These are phyloP conservation scores for Hyphodiscus hymeniophilus DNA, from an alignment of 495 filamentous ascomycete genomes.

Conservation along the genomic window DNA sequence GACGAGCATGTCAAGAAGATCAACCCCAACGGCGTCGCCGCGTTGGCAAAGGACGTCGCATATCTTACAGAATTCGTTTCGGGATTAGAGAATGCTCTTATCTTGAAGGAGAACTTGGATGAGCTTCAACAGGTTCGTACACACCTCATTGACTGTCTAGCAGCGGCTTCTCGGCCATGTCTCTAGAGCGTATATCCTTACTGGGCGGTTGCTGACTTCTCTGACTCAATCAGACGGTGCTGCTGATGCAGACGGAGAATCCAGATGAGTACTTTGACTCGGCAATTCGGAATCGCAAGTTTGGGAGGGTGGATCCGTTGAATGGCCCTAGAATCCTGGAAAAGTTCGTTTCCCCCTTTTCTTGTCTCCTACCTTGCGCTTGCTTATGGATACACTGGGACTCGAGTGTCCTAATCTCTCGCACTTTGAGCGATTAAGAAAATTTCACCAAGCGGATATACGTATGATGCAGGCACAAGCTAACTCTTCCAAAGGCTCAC, in stretches of 20 bases:
- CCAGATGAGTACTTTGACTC: conserved; percentile 93
- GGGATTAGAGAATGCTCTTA: conserved; percentile 64
- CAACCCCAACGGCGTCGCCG: conserved; percentile 74
- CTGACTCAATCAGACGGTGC: conserved; percentile 78
- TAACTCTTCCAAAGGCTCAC: too few relatives aligned
- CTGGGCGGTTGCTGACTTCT: too few relatives aligned
- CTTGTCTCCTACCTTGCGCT: too few relatives aligned
- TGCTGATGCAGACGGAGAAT: conserved; percentile 75
- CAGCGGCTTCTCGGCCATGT: too few relatives aligned
- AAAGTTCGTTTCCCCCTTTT: conserved; percentile 48
- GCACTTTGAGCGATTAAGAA: too few relatives aligned
- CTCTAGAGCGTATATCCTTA: too few relatives aligned
- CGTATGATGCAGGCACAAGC: too few relatives aligned
- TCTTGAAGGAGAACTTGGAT: conserved; percentile 78
- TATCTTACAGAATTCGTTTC: conserved; percentile 81
- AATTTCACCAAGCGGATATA: too few relatives aligned
- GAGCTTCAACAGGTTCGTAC: conserved; percentile 77
- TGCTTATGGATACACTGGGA: too few relatives aligned
- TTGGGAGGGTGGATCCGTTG: conserved; percentile 81
- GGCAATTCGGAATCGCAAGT: conserved; percentile 79
- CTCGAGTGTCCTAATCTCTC: too few relatives aligned
- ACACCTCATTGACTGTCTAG: too few relatives aligned
- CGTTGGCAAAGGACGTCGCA: conserved; percentile 72
- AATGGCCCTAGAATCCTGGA: conserved; percentile 80
- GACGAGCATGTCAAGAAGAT: conserved; percentile 73